Evolutionary conservation across 139 green algal species (phyloP), one percentile per base, ranked within the genome.

Genomic region (Chlamydomonas schloesseri): DNA sequence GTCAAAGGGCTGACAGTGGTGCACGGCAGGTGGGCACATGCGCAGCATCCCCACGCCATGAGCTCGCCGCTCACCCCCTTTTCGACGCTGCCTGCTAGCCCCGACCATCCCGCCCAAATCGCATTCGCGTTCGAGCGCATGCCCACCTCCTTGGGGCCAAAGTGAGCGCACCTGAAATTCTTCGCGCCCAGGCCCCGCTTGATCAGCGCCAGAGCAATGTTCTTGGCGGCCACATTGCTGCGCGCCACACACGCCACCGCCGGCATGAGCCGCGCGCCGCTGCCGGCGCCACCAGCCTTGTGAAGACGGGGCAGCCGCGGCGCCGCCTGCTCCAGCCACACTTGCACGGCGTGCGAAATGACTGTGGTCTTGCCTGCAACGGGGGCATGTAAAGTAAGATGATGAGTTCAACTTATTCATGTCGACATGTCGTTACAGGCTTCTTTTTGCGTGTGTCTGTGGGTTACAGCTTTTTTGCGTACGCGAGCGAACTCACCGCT

Each of bases 331-430:
- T 57, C 31, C n/a, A 37, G 4, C 65, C 79, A 87, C 14, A 87
- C 13, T 26, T 70, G 14, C 33, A 87, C 81, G 17, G 69, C 37
- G 24, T 62, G 69, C n/a, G 81, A 78, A 34, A 87, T 79, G 81
- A 87, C 81, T 0, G 81, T 87, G 46, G 81, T 87, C 70, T 87
- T 87, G 68, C 81, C 81, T 85, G 79, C 31, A n/a, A 31, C 17
- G 53, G 29, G 4, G 65, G 17, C 65, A 71, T 15, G 65, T 26
- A 15, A 37, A 71, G 65, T 8, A 57, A 29, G 42, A 60, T 33
- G 71, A 60, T 34, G 42, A 24, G 17, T 37, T 57, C 37, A 77
- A 15, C 53, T 13, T 58, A 13, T 58, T 58, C 53, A n/a, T n/a
- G n/a, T n/a, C n/a, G n/a, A n/a, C n/a, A n/a, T n/a, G n/a, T n/a